Conservation (phyloP, 2,329 filamentous ascomycete species). For the Colletotrichum musae region DNA sequence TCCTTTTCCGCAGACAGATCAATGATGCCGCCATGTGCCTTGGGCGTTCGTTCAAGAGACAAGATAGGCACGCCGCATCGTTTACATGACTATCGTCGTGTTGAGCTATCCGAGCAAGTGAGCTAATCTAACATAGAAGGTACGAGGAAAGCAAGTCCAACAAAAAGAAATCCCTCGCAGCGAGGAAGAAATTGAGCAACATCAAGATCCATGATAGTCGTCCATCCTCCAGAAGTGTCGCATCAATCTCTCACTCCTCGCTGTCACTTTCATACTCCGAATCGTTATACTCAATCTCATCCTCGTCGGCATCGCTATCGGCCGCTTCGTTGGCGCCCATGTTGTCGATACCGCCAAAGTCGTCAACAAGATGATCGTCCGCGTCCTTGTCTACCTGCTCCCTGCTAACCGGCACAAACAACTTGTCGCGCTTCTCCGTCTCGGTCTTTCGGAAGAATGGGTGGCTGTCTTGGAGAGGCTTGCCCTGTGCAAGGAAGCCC, state of each 20-base stretch:
- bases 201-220: no score
- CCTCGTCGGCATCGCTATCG: conserved; percentile 34
- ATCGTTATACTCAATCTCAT: conserved; percentile 39
- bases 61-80: no score
- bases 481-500: conserved; percentile 69
- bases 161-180: no score
- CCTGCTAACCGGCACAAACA: conserved; percentile 14
- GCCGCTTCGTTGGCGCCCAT: conserved; percentile 35
- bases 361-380: conserved; percentile 11
- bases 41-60: no score
- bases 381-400: not conserved
- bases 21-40: no score
- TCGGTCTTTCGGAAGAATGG: conserved; percentile 62
- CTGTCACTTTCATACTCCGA: conserved; percentile 30
- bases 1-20: conserved; percentile 3
- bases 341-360: conserved; percentile 30
- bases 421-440: conserved; percentile 33
- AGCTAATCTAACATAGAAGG: no score
- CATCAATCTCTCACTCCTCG: conserved; percentile 2
- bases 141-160: no score
- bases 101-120: no score
- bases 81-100: no score
- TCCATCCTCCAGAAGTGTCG: no score
- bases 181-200: no score
- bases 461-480: conserved; percentile 61